These are phyloP conservation scores for Epithele typhae DNA, from an alignment of 768 basidiomycete species.

Conservation along the genomic window DNA sequence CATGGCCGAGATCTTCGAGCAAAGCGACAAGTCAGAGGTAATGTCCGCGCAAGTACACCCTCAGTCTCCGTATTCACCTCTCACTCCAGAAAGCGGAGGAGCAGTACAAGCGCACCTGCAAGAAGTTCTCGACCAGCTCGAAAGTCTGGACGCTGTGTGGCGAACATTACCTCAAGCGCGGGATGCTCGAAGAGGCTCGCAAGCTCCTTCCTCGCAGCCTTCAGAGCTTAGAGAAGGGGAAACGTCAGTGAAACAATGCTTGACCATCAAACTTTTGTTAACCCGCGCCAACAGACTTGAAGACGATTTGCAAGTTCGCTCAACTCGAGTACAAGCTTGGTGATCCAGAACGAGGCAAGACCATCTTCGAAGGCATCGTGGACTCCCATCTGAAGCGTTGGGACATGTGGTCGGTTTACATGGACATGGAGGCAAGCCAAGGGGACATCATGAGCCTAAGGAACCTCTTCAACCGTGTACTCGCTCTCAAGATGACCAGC, in stretches of 20 bases:
- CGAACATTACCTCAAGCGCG: slow-evolving; percentile 74
- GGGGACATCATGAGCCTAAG: slow-evolving; percentile 75
- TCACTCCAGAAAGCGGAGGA: slow-evolving; percentile 81
- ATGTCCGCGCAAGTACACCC: slow-evolving; percentile 8
- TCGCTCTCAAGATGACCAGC: slow-evolving; percentile 84
- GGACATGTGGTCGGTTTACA: slow-evolving; percentile 94
- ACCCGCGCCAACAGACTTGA: slow-evolving; percentile 59
- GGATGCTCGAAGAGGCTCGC: slow-evolving; percentile 74
- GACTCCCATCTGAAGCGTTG: slow-evolving; percentile 94
- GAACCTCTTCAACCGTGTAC: slow-evolving; percentile 81
- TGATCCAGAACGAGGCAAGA: slow-evolving; percentile 92
- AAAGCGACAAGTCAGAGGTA: slow-evolving; percentile 80
- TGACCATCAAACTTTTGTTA: not conserved
- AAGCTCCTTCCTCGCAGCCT: slow-evolving; percentile 82
- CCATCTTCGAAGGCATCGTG: slow-evolving; percentile 93
- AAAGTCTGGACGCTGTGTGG: slow-evolving; percentile 92
- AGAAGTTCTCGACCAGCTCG: slow-evolving; percentile 92
- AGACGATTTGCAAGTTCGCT: slow-evolving; percentile 93
- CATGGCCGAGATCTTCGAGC: slow-evolving; percentile 78
- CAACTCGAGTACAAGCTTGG: slow-evolving; percentile 93
- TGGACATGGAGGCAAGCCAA: slow-evolving; percentile 90
- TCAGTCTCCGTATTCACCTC: not conserved
- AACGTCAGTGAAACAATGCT: slow-evolving; percentile 64
- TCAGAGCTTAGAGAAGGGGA: slow-evolving; percentile 88
- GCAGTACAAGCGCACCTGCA: slow-evolving; percentile 80